Evolutionary conservation across 768 basidiomycete species (phyloP).

Genomic region (Hygrocybe punicea): DNA sequence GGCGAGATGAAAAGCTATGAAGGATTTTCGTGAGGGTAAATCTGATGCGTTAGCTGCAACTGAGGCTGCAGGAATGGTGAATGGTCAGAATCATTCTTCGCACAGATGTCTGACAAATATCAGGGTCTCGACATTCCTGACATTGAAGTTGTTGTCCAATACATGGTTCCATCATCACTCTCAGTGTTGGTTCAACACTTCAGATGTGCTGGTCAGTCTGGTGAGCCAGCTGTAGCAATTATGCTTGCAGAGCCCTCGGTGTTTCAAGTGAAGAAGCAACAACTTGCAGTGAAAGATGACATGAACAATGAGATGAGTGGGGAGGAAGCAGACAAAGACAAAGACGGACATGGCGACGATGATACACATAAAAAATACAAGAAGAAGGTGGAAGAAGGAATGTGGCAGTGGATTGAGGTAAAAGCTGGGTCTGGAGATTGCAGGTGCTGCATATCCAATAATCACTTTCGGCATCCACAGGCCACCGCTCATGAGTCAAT

Average conservation of each 20-base stretch:
- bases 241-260: slow-evolving; percentile 16
- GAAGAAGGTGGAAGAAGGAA: slow-evolving; percentile 31
- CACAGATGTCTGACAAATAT: background rate
- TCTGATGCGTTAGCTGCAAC: slow-evolving; percentile 10
- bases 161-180: background rate
- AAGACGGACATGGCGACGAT: background rate
- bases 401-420: slow-evolving; percentile 31
- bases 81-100: background rate
- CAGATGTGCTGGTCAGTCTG: slow-evolving; percentile 2
- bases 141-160: slow-evolving; percentile 3
- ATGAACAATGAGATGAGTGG: background rate
- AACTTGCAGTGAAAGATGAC: slow-evolving; percentile 5
- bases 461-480: slow-evolving; percentile 33
- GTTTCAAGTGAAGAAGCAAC: slow-evolving; percentile 22
- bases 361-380: slow-evolving; percentile 6
- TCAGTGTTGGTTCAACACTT: background rate
- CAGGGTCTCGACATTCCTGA: slow-evolving; percentile 11
- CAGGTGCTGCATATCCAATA: slow-evolving; percentile 26
- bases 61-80: slow-evolving; percentile 16
- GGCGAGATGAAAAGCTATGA: slow-evolving; percentile 6
- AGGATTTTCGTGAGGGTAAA: slow-evolving; percentile 2
- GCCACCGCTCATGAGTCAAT: slow-evolving; percentile 18
- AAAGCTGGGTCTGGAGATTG: slow-evolving; percentile 16
- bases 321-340: slow-evolving; percentile 3
- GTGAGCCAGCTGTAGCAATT: background rate